phyloP scores from a whole-genome alignment of 148 eudicot genomes.

The Cornus controversa region DNA sequence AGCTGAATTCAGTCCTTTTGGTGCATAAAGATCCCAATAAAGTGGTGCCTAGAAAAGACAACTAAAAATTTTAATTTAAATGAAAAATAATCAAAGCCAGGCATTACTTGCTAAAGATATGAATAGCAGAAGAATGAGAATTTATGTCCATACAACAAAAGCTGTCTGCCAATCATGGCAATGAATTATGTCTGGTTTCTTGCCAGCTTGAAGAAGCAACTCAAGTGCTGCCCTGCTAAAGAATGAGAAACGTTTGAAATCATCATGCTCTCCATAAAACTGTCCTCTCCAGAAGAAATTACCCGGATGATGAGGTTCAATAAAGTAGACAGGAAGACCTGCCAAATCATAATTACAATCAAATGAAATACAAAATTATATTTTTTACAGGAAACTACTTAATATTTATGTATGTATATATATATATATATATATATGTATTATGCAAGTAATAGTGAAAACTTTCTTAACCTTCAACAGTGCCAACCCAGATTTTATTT shows the following conservation, averaged over 20 bases:
- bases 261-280: conserved; percentile 91
- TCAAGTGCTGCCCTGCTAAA: conserved; percentile 97
- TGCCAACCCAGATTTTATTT: conserved; percentile 90
- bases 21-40: conserved; percentile 90
- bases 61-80: not conserved
- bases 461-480: conserved; percentile 72
- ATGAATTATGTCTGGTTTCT: conserved; percentile 93
- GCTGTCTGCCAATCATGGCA: conserved; percentile 99
- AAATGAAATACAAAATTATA: not conserved
- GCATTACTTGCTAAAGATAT: not conserved
- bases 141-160: conserved; percentile 64
- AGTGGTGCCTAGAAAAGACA: conserved; percentile 68
- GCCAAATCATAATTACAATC: conserved; percentile 21
- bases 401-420: not conserved
- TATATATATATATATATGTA: not conserved
- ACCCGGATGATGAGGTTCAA: conserved; percentile 88
- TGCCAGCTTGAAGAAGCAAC: conserved; percentile 79
- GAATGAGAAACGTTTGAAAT: conserved; percentile 89
- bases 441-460: conserved; percentile 6
- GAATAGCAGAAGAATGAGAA: conserved; percentile 1
- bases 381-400: too few species aligned
- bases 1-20: conserved; percentile 89
- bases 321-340: conserved; percentile 98
- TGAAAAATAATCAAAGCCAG: conserved; percentile 1
- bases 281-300: conserved; percentile 94